These are phyloP conservation scores for Sechiopsis laciniata DNA, from an alignment of 306 rosid species.

Conservation along the genomic window DNA sequence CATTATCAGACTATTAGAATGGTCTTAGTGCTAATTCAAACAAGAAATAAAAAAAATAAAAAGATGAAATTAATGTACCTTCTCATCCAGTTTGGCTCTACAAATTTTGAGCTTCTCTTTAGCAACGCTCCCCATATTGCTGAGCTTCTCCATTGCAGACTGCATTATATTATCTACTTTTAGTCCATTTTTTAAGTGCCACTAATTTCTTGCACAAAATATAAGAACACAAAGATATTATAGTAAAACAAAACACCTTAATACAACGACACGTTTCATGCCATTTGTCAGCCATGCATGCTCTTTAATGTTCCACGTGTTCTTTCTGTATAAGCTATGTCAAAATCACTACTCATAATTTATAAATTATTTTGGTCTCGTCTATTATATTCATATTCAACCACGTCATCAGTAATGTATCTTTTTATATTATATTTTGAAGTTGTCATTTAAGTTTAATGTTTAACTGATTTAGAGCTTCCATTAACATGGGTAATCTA, in stretches of 20 bases:
- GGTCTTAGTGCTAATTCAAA: no score
- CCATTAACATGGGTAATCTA: no score
- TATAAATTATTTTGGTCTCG: no score
- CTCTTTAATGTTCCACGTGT: neutral
- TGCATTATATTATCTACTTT: conserved; percentile 31
- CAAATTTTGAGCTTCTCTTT: conserved; percentile 38
- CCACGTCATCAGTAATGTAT: no score
- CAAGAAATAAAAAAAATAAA: no score
- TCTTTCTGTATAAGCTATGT: neutral
- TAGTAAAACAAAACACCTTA: neutral
- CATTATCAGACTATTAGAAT: no score
- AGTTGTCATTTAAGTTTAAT: neutral
- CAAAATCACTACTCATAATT: neutral
- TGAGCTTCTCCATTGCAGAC: conserved; percentile 49
- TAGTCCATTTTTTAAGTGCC: neutral
- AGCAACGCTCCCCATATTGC: conserved; percentile 50
- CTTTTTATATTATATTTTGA: no score
- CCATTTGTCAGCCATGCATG: conserved; percentile 19
- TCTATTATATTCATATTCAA: no score
- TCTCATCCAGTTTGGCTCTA: conserved; percentile 54
- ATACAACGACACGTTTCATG: neutral
- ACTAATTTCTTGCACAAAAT: neutral
- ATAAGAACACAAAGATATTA: neutral
- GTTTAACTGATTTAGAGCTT: no score
- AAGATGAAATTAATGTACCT: conserved; percentile 27